Evolutionary conservation across 2,329 filamentous ascomycete species (phyloP).

Genomic region (Fusarium verrucosum): DNA sequence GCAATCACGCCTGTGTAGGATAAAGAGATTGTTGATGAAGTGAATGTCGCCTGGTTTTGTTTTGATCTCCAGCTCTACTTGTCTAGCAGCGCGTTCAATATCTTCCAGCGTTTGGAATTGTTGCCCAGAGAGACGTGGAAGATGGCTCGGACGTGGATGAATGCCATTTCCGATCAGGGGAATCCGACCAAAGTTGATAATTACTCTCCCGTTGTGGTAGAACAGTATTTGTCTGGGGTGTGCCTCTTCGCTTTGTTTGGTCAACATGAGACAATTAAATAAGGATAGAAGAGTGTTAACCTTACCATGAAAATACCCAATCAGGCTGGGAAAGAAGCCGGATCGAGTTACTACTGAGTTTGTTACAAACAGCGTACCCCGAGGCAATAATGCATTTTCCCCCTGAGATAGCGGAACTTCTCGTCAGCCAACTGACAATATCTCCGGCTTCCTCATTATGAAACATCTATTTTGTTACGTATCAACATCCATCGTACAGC

Average conservation of each 20-base stretch:
- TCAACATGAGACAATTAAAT: neutral
- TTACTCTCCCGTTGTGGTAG: slow-evolving; percentile 57
- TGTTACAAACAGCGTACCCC: slow-evolving; percentile 73
- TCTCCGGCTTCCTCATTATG: slow-evolving; percentile 76
- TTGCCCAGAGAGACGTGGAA: slow-evolving; percentile 58
- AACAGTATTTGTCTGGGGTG: slow-evolving; percentile 65
- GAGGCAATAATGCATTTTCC: slow-evolving; percentile 73
- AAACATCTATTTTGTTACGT: too few species aligned
- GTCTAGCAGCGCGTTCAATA: slow-evolving; percentile 62
- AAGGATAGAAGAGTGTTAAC: neutral
- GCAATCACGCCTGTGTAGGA: slow-evolving; percentile 62
- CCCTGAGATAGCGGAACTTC: slow-evolving; percentile 67
- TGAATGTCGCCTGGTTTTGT: slow-evolving; percentile 68
- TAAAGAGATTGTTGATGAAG: slow-evolving; percentile 70
- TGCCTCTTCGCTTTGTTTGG: neutral
- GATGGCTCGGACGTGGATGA: slow-evolving; percentile 59
- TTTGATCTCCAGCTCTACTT: slow-evolving; percentile 62
- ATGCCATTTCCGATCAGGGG: slow-evolving; percentile 62
- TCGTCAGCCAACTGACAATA: slow-evolving; percentile 71
- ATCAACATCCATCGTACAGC: too few species aligned
- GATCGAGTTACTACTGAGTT: slow-evolving; percentile 72
- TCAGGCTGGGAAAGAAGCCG: slow-evolving; percentile 66
- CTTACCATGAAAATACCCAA: slow-evolving; percentile 72
- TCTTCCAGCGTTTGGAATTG: slow-evolving; percentile 66
- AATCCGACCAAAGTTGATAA: slow-evolving; percentile 68